These are phyloP conservation scores for Penicillium sp. DNA, from an alignment of 2,329 filamentous ascomycete genomes.

Conservation along the genomic window DNA sequence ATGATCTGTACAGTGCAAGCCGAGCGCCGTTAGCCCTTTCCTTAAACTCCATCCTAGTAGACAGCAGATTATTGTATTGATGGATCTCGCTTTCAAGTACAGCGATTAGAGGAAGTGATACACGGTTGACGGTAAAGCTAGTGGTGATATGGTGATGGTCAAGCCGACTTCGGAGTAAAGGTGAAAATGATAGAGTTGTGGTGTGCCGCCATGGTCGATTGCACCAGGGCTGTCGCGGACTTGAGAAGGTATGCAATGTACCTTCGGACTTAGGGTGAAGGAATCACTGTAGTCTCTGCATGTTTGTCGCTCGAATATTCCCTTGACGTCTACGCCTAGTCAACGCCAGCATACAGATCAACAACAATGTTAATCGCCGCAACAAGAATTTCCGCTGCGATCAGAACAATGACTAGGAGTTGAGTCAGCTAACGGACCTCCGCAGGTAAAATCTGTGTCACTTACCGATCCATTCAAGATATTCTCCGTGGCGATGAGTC, in stretches of 20 bases:
- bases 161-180: not conserved
- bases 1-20: conserved; percentile 5
- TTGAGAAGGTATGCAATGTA: not conserved
- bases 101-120: conserved; percentile 1
- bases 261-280: not conserved
- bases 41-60: conserved; percentile 14
- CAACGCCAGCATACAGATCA: conserved; percentile 71
- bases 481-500: conserved; percentile 86
- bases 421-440: conserved; percentile 12
- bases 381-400: conserved; percentile 90
- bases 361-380: conserved; percentile 92
- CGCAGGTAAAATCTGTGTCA: conserved; percentile 15
- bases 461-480: conserved; percentile 82
- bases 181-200: not conserved
- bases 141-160: not conserved
- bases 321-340: conserved; percentile 34
- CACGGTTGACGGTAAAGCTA: not conserved
- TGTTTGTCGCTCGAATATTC: not conserved
- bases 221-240: not conserved
- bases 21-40: conserved; percentile 2
- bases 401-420: conserved; percentile 76
- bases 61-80: conserved; percentile 1
- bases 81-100: conserved; percentile 10
- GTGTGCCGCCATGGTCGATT: not conserved
- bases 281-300: not conserved